Evolutionary conservation across 805 yeast genomes (phyloP).

Genomic region (Ascoidea rubescens): DNA sequence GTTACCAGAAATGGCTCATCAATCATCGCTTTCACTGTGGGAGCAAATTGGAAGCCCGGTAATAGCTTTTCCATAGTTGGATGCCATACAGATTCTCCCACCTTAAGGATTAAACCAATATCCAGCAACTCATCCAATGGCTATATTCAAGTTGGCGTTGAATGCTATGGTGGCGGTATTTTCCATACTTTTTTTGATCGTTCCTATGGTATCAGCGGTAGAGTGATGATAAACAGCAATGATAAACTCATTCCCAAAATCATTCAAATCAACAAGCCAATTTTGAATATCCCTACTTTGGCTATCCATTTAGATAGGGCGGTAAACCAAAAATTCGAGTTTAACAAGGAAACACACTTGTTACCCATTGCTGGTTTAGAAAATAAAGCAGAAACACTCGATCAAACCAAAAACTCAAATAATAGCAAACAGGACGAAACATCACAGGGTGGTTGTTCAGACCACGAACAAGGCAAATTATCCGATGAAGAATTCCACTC

Average conservation of each 20-base stretch:
- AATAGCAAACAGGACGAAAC: slow-evolving; percentile 9
- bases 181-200: slow-evolving; percentile 98
- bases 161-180: slow-evolving; percentile 89
- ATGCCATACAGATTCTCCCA: slow-evolving; percentile 94
- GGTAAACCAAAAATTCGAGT: slow-evolving; percentile 66
- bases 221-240: slow-evolving; percentile 54
- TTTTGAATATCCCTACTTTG: slow-evolving; percentile 83
- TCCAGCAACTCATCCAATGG: slow-evolving; percentile 62
- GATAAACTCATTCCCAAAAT: slow-evolving; percentile 49
- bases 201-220: slow-evolving; percentile 82
- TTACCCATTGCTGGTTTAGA: slow-evolving; percentile 72
- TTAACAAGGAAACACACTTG: slow-evolving; percentile 78
- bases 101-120: slow-evolving; percentile 76
- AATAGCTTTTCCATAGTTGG: slow-evolving; percentile 83
- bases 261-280: slow-evolving; percentile 69
- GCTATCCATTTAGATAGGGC: slow-evolving; percentile 85
- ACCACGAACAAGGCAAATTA: slow-evolving; percentile 30
- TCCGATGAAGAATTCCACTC: slow-evolving; percentile 47
- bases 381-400: slow-evolving; percentile 18
- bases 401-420: slow-evolving; percentile 9
- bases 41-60: slow-evolving; percentile 57
- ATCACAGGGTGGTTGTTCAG: slow-evolving; percentile 26
- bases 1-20: slow-evolving; percentile 88
- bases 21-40: slow-evolving; percentile 75
- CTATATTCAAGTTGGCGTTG: slow-evolving; percentile 82